phyloP scores from a whole-genome alignment of 2,329 filamentous ascomycete species.

The Trichophyton simii region DNA sequence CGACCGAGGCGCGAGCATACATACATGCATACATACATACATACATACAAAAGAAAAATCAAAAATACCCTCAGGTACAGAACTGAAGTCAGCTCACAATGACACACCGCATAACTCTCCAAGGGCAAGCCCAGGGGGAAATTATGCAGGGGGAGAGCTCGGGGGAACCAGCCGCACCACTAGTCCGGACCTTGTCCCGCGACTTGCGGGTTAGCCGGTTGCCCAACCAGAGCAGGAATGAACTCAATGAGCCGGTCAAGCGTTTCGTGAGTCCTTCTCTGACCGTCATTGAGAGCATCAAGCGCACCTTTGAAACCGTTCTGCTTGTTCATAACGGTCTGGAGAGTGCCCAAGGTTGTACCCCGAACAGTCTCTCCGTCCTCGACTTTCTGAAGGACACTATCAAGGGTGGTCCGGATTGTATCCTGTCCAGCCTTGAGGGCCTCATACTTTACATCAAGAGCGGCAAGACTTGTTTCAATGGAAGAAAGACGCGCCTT shows the following conservation, averaged over 20 bases:
- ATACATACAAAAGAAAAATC: not conserved
- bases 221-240: too few species aligned
- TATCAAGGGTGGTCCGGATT: not conserved
- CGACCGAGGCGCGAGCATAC: not conserved
- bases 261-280: not conserved
- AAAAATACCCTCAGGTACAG: not conserved
- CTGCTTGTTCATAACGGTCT: not conserved
- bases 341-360: not conserved
- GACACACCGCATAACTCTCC: not conserved
- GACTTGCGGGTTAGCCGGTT: too few species aligned
- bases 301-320: not conserved
- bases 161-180: not conserved
- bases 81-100: not conserved
- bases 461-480: not conserved
- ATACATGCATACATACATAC: slow-evolving; percentile 1
- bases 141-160: not conserved
- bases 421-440: not conserved
- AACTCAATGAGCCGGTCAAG: not conserved
- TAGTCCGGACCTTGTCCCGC: too few species aligned
- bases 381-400: not conserved
- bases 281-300: not conserved
- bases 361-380: not conserved
- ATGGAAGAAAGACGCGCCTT: not conserved
- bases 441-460: not conserved
- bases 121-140: not conserved